Evolutionary conservation across 768 basidiomycete genomes (phyloP), one percentile per base, ranked within the genome.

Genomic region (Scleroderma bovista): DNA sequence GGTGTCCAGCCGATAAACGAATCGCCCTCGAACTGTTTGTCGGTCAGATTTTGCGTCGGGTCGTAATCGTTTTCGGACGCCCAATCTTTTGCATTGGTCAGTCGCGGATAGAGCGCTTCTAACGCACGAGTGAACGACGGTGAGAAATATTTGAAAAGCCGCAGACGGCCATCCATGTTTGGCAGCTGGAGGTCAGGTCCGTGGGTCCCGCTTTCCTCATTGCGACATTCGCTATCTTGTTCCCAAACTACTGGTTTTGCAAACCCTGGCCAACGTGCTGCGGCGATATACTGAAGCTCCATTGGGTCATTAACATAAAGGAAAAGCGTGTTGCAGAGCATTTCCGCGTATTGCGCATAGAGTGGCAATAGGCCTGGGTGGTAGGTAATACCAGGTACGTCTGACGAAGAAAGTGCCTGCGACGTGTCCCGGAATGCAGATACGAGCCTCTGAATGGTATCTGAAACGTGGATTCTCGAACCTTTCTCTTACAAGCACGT

Each of bases 261-360:
- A 56, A 89, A 91, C 2, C 81, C 84, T 0, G 88, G 86, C 88
- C 90, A 92, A 19, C 83, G 75, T 6, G 89, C 85, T 0, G 84
- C 81, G 2, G 85, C 80, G 24, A 92, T 76, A 59, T 91, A 92
- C 38, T 77, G 75, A 1, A 92, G 72, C 59, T 92, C 89, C 44
- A 79, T 62, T 1, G 81, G 78, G 58, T 90, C 83, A 36, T 74
- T 76, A 3, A 79, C 81, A 63, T 83, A 89, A 6, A 79, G 73
- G 19, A 75, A 75, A 60, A 88, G 82, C 26, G 78, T 71, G 42
- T 79, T 76, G 59, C 79, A 79, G 2, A 92, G 64, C 10, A 78
- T 70, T 7, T 76, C 70, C 17, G 75, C 61, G 53, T 84, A 92
- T 49, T 84, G 81, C n/a, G 71, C 60, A 54, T 86, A 88, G 40